These are phyloP conservation scores for Candida schatavii DNA, from an alignment of 805 yeast species.

Conservation along the genomic window DNA sequence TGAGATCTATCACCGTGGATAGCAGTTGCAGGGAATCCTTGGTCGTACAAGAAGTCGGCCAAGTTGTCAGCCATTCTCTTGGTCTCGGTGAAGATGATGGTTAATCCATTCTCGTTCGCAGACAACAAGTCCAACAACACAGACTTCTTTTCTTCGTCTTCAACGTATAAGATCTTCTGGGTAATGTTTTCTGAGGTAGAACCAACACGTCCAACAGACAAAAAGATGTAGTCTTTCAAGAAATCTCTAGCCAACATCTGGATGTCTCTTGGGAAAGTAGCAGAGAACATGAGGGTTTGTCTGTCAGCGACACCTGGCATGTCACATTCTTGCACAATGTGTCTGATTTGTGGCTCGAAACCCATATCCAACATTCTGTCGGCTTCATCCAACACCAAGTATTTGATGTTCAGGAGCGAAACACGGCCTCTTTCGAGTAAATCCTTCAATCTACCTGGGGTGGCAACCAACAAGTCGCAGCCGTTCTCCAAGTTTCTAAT, in stretches of 20 bases:
- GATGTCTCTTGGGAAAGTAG: slow-evolving; percentile 98
- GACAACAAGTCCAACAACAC: slow-evolving; percentile 81
- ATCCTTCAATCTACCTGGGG: slow-evolving; percentile 98
- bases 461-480: slow-evolving; percentile 94
- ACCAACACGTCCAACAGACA: slow-evolving; percentile 98
- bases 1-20: slow-evolving; percentile 99
- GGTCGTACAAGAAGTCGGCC: slow-evolving; percentile 85
- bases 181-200: slow-evolving; percentile 98
- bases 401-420: slow-evolving; percentile 85
- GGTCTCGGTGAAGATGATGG: slow-evolving; percentile 95
- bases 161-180: slow-evolving; percentile 89
- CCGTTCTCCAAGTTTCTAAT: slow-evolving; percentile 87
- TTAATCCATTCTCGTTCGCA: slow-evolving; percentile 76
- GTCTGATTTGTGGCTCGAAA: slow-evolving; percentile 99
- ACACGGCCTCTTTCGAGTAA: slow-evolving; percentile 92
- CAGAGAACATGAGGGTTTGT: slow-evolving; percentile 98
- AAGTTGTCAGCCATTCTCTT: slow-evolving; percentile 97
- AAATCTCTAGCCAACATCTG: slow-evolving; percentile 97
- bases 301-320: slow-evolving; percentile 91
- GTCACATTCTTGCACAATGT: slow-evolving; percentile 95
- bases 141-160: slow-evolving; percentile 88
- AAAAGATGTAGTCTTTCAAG: slow-evolving; percentile 91
- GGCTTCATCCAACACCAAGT: slow-evolving; percentile 96
- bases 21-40: slow-evolving; percentile 94
- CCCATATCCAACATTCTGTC: slow-evolving; percentile 99